Evolutionary conservation across 208 protist genomes (phyloP).

Genomic region (Giardia duodenalis): DNA sequence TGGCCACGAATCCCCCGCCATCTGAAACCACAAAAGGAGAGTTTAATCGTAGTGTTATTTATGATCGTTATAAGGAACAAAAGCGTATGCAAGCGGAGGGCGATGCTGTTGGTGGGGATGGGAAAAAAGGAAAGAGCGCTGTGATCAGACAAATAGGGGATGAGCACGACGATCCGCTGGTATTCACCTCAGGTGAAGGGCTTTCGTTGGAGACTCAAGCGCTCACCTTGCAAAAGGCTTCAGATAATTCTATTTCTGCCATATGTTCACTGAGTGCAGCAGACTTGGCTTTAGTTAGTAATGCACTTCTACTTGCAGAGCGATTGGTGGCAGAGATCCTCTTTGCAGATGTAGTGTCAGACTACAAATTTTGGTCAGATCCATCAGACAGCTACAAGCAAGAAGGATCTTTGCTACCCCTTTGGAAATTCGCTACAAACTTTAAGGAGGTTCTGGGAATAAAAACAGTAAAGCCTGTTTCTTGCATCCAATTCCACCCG

Average conservation of each 20-base stretch:
- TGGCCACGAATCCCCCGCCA: not conserved
- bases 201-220: not conserved
- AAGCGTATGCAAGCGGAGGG: not conserved
- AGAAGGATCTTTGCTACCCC: not conserved
- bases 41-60: conserved; percentile 16
- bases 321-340: not conserved
- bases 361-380: not conserved
- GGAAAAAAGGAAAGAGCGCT: not conserved
- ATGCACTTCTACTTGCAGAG: not conserved
- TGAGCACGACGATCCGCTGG: conserved; percentile 2
- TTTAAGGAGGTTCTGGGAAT: not conserved
- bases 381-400: not conserved
- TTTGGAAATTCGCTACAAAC: not conserved
- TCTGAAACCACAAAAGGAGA: not conserved
- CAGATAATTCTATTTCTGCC: conserved; percentile 7
- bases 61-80: conserved; percentile 20
- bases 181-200: not conserved
- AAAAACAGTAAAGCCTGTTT: not conserved
- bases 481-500: not conserved
- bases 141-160: not conserved
- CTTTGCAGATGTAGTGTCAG: not conserved
- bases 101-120: not conserved
- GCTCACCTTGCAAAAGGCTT: not conserved
- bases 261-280: not conserved
- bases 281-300: not conserved